These are phyloP conservation scores for Lupinus albus DNA, from an alignment of 306 rosid species.

Conservation along the genomic window DNA sequence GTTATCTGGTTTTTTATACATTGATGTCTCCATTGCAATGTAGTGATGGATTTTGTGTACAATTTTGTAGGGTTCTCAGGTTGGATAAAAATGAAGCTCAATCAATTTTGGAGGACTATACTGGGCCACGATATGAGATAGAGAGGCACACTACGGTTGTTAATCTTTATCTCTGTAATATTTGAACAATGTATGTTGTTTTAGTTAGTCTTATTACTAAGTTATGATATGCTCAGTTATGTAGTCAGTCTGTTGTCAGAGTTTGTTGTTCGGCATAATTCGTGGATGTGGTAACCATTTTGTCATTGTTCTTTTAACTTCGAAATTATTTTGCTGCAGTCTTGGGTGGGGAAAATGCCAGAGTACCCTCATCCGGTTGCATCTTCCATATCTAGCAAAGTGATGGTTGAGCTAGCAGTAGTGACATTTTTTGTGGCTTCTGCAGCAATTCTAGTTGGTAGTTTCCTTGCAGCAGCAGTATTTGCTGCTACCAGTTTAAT, in stretches of 20 bases:
- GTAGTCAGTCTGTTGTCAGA: not conserved
- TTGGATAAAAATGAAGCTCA: conserved; percentile 59
- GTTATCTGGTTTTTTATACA: conserved; percentile 28
- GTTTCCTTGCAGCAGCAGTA: conserved; percentile 82
- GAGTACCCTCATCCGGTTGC: conserved; percentile 91
- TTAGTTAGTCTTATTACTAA: conserved; percentile 20
- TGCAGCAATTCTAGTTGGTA: conserved; percentile 76
- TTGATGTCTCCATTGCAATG: conserved; percentile 31
- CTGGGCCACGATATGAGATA: conserved; percentile 77
- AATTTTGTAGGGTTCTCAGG: conserved; percentile 66
- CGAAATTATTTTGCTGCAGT: conserved; percentile 56
- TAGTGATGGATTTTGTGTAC: conserved; percentile 23
- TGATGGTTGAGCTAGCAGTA: conserved; percentile 78
- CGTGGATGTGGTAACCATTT: conserved; percentile 31
- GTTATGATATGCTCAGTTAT: not conserved
- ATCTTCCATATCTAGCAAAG: conserved; percentile 87
- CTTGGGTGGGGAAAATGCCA: conserved; percentile 73
- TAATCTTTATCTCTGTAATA: conserved; percentile 39
- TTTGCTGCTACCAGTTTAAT: conserved; percentile 80
- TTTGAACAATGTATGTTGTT: conserved; percentile 28
- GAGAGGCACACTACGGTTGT: conserved; percentile 72
- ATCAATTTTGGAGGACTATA: conserved; percentile 68
- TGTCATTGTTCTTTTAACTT: conserved; percentile 31
- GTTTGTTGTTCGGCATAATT: conserved; percentile 33
- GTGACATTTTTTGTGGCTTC: conserved; percentile 63